Conservation (phyloP, 148 eudicot genomes). For the Rhododendron mucronatum region DNA sequence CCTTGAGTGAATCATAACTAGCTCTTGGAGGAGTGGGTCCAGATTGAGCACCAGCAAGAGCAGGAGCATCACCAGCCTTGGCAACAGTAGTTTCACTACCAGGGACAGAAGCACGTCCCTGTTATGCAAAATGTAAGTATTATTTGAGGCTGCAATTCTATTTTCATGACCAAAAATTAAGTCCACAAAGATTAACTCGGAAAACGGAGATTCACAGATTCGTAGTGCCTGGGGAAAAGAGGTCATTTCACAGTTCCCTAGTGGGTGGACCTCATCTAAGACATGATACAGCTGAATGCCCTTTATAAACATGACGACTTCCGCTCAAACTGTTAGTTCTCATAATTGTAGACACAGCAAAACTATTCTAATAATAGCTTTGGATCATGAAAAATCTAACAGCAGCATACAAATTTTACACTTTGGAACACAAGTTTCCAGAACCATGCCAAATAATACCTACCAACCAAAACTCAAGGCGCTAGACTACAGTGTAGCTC, state of each 20-base stretch:
- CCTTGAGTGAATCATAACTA: conserved; percentile 38
- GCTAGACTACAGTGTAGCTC: background rate
- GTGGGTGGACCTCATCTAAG: background rate
- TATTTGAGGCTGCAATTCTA: background rate
- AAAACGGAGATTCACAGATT: background rate
- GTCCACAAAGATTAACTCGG: background rate
- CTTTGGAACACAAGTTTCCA: background rate
- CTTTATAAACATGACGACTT: too few relatives aligned
- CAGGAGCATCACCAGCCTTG: conserved; percentile 36
- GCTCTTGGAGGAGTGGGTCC: conserved; percentile 35
- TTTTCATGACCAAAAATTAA: background rate
- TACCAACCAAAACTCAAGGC: background rate
- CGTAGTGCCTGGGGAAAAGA: background rate
- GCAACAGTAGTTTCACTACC: conserved; percentile 28
- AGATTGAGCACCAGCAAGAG: conserved; percentile 39
- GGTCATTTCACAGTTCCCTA: background rate
- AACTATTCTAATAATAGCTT: background rate
- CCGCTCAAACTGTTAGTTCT: background rate
- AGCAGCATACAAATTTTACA: background rate
- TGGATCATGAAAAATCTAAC: background rate
- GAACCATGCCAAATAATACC: background rate
- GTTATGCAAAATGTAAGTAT: conserved; percentile 11
- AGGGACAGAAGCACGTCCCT: conserved; percentile 44
- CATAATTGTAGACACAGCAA: background rate
- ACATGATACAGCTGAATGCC: background rate